Evolutionary conservation across 768 basidiomycete species (phyloP).

Genomic region (Paxillus involutus): DNA sequence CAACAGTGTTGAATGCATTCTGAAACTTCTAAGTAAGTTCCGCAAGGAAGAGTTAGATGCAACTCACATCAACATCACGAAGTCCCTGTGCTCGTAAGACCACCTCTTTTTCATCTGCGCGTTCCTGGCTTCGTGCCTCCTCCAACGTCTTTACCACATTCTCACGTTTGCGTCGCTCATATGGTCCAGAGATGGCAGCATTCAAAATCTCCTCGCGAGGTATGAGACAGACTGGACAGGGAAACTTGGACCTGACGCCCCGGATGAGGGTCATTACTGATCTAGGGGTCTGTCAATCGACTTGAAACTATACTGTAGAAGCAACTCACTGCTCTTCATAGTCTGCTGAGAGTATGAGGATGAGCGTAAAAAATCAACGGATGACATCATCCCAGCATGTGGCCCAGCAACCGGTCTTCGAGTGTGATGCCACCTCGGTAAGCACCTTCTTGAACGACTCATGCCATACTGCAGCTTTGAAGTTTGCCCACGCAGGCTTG

Average conservation of each 20-base stretch:
- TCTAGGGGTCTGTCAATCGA: conserved; percentile 15
- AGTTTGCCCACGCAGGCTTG: conserved; percentile 6
- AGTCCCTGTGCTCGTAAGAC: conserved; percentile 13
- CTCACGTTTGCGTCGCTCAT: conserved; percentile 18
- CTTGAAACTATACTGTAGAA: neutral
- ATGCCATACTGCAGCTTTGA: conserved; percentile 13
- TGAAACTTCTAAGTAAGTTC: neutral
- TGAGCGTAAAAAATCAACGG: conserved; percentile 30
- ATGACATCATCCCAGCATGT: conserved; percentile 30
- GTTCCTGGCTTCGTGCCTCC: conserved; percentile 10
- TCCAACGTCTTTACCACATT: conserved; percentile 7
- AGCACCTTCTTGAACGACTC: conserved; percentile 5
- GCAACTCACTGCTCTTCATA: conserved; percentile 45
- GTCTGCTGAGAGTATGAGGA: conserved; percentile 37
- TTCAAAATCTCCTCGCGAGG: conserved; percentile 22
- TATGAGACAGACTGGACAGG: conserved; percentile 39
- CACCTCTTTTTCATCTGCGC: conserved; percentile 15
- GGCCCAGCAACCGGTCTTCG: conserved; percentile 4
- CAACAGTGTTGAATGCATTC: conserved; percentile 36
- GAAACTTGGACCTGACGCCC: conserved; percentile 25
- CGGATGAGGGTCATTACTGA: conserved; percentile 35
- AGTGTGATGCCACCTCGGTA: neutral
- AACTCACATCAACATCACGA: conserved; percentile 13
- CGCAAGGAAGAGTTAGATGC: neutral
- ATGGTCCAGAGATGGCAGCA: conserved; percentile 10